Base-by-base conservation (phyloP, 768 basidiomycete genomes). In the Naganishia randhawae region DNA sequence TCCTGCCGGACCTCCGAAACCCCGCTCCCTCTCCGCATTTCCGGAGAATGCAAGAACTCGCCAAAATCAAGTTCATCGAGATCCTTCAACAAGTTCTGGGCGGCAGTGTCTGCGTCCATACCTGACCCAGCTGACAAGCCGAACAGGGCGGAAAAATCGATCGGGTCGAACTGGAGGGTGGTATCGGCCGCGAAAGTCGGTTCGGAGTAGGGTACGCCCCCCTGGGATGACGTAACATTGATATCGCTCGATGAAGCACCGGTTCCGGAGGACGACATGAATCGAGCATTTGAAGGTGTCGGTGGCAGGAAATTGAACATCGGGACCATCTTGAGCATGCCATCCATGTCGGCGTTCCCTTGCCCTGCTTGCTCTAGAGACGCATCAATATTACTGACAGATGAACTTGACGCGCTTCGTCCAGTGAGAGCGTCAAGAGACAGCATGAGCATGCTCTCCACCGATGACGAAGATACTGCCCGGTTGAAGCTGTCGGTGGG, bases 231-330 rank as follows among this genome's bases (percentile, higher is more conserved):
- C 50, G 17, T 37, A 55, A n/a, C 7, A 33, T 32, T 55, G 54
- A 6, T 61, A 19, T 14, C 9, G 9, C 17, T n/a, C 31, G 54
- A 22, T 5, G 14, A 22, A n/a, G 39, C n/a, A 32, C 25, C 37
- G n/a, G 0, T 37, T 35, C n/a, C 19, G 5, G 29, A 3, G 25
- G 25, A 16, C 14, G 55, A 9, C 35, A 19, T 25, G 57, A 41
- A 61, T 1, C 35, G 37, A 2, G 32, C 39, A 39, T 61, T 25
- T 25, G 57, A 61, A 3, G 37, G 57, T n/a, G 57, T 61, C 1
- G 57, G 57, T 14, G 57, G 57, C 2, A 61, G 39, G 57, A 61
- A 61, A 25, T 61, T 61, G 39, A 61, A 61, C 57, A 61, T 61
- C 57, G 57, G 57, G 11, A 61, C 37, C 14, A 42, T 29, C 2